phyloP scores from a whole-genome alignment of 2,329 filamentous ascomycete genomes.

The Knufia petricola region DNA sequence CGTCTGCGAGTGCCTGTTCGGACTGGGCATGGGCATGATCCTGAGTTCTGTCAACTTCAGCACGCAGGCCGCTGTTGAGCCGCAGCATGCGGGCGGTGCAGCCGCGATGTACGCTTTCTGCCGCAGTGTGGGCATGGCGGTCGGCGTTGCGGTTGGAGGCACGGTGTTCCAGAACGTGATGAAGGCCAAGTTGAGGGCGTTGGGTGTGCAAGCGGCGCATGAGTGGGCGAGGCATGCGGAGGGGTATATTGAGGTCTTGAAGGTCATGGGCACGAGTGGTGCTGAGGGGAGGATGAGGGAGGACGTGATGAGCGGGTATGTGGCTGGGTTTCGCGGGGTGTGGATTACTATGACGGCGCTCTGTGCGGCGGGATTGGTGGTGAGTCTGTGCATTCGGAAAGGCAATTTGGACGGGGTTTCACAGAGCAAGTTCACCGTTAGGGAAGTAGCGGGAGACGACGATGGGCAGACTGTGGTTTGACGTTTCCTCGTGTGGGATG shows the following conservation, averaged over 20 bases:
- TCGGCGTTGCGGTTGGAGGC: conserved; percentile 34
- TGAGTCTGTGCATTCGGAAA: conserved; percentile 8
- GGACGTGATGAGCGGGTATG: conserved; percentile 9
- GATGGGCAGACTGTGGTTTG: too few species aligned
- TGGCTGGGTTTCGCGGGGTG: conserved; percentile 9
- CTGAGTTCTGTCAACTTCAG: conserved; percentile 33
- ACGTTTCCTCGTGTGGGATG: too few species aligned
- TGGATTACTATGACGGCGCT: conserved; percentile 11
- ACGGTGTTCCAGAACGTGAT: conserved; percentile 36
- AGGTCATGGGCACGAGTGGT: neutral
- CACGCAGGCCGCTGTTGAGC: conserved; percentile 30
- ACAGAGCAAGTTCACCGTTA: conserved; percentile 6
- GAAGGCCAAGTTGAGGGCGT: conserved; percentile 22
- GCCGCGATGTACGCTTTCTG: conserved; percentile 32
- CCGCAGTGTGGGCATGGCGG: conserved; percentile 36
- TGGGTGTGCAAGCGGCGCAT: conserved; percentile 8
- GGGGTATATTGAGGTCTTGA: conserved; percentile 9
- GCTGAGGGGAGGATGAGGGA: neutral
- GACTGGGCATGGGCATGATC: conserved; percentile 36
- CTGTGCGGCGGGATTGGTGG: conserved; percentile 8
- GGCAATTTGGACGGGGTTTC: conserved; percentile 9
- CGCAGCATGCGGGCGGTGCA: conserved; percentile 28
- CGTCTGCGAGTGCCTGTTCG: conserved; percentile 30
- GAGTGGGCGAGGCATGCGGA: conserved; percentile 14
- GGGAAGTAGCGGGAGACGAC: neutral